Evolutionary conservation across 2,329 filamentous ascomycete genomes (phyloP), one percentile per base, ranked within the genome.

Genomic region (Aspergillus fischeri): DNA sequence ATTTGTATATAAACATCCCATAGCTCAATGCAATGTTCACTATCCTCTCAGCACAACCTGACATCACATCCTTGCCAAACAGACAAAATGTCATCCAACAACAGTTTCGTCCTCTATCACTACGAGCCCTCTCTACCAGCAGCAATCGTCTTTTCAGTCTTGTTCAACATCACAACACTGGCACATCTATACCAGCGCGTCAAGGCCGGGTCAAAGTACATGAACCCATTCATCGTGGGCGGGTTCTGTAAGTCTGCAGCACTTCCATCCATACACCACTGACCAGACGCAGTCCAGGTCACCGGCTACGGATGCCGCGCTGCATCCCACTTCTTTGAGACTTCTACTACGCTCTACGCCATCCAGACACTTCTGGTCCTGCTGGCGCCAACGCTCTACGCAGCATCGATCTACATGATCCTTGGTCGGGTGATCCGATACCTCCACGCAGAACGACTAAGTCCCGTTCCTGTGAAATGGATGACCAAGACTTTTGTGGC

Each of bases 91-190:
- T 44, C 24, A 54, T 27, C 11, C 4, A 17, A 6, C 32, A 17
- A 35, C 32, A 4, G 14, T 2, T 57, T 35, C 51, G 51, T 55
- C 9, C 56, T 63, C 27, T 63, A 65, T 27, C 53, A 56, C 10
- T 73, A 71, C 50, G 60, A 60, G 5, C 70, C 70, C 14, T 69
- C 62, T 8, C 52, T 67, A 0, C 35, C 59, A 8, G 63, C 62
- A 17, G 70, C 70, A 4, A 58, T 66, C 4, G 49, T 68, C 4
- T 60, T 67, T 20, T 58, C 62, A 17, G 57, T 57, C 0, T 53
- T 70, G 2, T 73, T 66, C 49, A 27, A 47, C 1, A 41, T 60
- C 1, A 56, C 56, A 1, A 61, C 60, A 4, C 2, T 17, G 10
- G 51, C 54, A 2, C 63, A 63, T 25, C 17, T 62, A 3, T 60